Evolutionary conservation across 2,329 filamentous ascomycete genomes (phyloP).

Genomic region (Ceratocystis variospora): DNA sequence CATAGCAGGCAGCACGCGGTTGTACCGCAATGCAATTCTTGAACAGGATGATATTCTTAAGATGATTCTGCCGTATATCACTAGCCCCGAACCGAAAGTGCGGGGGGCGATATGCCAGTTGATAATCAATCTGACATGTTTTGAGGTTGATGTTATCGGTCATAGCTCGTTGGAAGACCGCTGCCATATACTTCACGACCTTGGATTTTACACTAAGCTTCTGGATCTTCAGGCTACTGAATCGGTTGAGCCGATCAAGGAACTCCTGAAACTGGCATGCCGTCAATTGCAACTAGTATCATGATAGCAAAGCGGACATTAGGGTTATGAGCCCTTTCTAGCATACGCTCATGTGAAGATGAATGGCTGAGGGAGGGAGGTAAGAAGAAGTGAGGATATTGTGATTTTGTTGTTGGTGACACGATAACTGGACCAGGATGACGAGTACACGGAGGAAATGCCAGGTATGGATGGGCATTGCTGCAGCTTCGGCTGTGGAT

Average conservation of each 20-base stretch:
- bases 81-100: constrained; percentile 57
- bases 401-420: neutral
- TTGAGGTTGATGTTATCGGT: constrained; percentile 47
- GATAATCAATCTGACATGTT: constrained; percentile 71
- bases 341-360: too few relatives aligned
- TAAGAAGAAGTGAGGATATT: neutral
- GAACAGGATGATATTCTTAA: constrained; percentile 63
- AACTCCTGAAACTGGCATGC: constrained; percentile 63
- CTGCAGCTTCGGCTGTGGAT: neutral
- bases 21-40: constrained; percentile 64
- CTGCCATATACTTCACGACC: constrained; percentile 50
- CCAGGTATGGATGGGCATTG: neutral
- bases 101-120: constrained; percentile 70
- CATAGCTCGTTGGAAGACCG: constrained; percentile 52
- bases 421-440: neutral
- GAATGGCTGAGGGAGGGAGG: neutral
- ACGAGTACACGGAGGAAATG: neutral
- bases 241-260: constrained; percentile 64
- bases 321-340: neutral
- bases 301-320: neutral
- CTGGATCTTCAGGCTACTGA: constrained; percentile 50
- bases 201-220: constrained; percentile 58
- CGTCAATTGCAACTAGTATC: neutral
- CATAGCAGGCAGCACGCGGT: constrained; percentile 66
- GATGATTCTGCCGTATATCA: constrained; percentile 58